Percentiles rank a stretch among this genome's conserved stretches.
These are phyloP conservation scores for Colletotrichum scovillei DNA, from an alignment of 2,329 filamentous ascomycete species.

Conservation along the genomic window DNA sequence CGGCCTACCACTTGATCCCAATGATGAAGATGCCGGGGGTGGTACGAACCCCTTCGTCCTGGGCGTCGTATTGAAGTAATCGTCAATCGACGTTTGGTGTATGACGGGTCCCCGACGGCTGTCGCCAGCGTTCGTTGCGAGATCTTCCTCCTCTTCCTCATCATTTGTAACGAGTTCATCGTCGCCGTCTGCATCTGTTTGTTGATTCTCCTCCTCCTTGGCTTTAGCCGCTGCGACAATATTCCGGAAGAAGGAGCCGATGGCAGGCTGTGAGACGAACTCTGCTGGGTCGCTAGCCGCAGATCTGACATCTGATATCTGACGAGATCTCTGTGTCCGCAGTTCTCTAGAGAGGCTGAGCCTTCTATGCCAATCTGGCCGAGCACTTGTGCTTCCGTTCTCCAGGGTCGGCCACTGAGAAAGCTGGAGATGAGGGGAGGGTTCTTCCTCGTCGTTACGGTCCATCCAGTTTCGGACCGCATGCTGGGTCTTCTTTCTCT, in stretches of 20 bases:
- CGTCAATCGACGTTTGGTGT: slow-evolving; percentile 49
- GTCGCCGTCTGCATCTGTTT: slow-evolving; percentile 88
- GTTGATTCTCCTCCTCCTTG: slow-evolving; percentile 60
- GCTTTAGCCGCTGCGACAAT: slow-evolving; percentile 30
- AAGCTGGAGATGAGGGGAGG: slow-evolving; percentile 49
- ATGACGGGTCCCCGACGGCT: slow-evolving; percentile 40
- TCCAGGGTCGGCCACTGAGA: slow-evolving; percentile 61
- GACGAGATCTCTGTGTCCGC: slow-evolving; percentile 57
- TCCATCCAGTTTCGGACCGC: slow-evolving; percentile 95
- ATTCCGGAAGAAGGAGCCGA: slow-evolving; percentile 32
- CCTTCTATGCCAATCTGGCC: slow-evolving; percentile 62
- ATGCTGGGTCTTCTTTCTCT: slow-evolving; percentile 79
- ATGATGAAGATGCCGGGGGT: slow-evolving; percentile 43
- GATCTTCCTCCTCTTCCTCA: slow-evolving; percentile 72
- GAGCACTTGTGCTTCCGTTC: slow-evolving; percentile 50
- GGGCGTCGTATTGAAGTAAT: slow-evolving; percentile 66
- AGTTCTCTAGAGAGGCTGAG: slow-evolving; percentile 63
- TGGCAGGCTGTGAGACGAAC: slow-evolving; percentile 56
- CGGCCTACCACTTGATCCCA: slow-evolving; percentile 39
- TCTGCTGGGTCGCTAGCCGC: slow-evolving; percentile 74
- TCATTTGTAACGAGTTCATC: slow-evolving; percentile 89
- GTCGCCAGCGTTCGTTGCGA: slow-evolving; percentile 54
- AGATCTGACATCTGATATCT: slow-evolving; percentile 68
- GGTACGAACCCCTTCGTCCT: slow-evolving; percentile 53
- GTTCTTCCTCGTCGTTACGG: slow-evolving; percentile 65